Conservation (phyloP, 768 basidiomycete genomes). For the Amyloporia xantha region DNA sequence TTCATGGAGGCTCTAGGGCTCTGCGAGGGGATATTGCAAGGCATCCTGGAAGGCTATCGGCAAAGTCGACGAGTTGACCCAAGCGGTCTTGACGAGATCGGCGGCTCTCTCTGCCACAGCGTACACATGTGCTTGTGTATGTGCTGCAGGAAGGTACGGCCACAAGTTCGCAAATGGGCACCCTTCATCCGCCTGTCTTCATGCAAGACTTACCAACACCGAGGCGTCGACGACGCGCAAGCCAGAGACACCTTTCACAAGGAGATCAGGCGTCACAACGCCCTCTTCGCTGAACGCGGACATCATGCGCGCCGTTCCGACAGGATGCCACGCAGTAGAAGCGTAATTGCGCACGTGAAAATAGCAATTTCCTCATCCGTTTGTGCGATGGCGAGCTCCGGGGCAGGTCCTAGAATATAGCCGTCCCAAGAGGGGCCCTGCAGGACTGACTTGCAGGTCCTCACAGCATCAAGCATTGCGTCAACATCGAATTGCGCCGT, state of each 20-base stretch:
- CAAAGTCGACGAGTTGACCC: too few species aligned
- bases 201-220: constrained; percentile 11
- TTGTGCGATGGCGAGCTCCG: not conserved
- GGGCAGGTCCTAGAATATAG: constrained; percentile 2
- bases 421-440: constrained; percentile 9
- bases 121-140: constrained; percentile 17
- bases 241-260: constrained; percentile 37
- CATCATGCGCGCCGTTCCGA: constrained; percentile 36
- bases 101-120: constrained; percentile 20
- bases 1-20: too few species aligned
- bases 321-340: constrained; percentile 19
- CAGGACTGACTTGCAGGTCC: constrained; percentile 3
- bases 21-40: too few species aligned
- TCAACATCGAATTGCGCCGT: constrained; percentile 20
- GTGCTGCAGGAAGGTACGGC: constrained; percentile 16
- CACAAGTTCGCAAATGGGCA: not conserved
- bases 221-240: constrained; percentile 27
- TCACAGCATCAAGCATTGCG: constrained; percentile 18
- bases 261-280: constrained; percentile 36
- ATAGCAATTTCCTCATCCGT: constrained; percentile 16
- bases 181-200: too few species aligned
- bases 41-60: too few species aligned
- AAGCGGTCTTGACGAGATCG: constrained; percentile 17
- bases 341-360: constrained; percentile 13
- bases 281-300: constrained; percentile 16